Base-by-base conservation (phyloP, 1,284 basidiomycete species). In the Leccinum subfulvum region DNA sequence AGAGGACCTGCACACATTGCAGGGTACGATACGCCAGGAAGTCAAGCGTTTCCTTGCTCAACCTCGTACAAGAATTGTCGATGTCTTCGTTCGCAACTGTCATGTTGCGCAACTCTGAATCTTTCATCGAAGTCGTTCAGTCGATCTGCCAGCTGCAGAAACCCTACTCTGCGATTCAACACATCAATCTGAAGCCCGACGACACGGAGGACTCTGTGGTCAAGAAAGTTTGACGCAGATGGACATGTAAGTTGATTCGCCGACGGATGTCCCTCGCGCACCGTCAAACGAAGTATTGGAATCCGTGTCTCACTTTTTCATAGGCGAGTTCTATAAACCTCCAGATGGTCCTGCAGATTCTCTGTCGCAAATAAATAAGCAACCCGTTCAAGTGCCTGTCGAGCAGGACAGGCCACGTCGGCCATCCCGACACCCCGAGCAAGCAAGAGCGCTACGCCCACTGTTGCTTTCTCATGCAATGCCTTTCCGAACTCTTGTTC, bases 401-500 rank as follows among this genome's bases (percentile, higher is more conserved):
- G 72, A 70, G n/a, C 63, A 63, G 54, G 62, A n/a, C 64, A 73
- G 35, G 52, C 70, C 2, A 39, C 59, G 6, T 41, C 60, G 21
- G 57, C 13, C 37, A 58, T 11, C 39, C 66, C 9, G 67, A 67
- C 39, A 53, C 57, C 8, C 49, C 64, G 41, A 62, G 64, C 57
- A 67, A 72, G 37, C 67, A 79, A 60, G 81, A 84, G 62, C 79
- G 77, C 39, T 77, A 79, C 58, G 77, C 89, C 64, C 97, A 96
- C 73, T 81, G 86, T 13, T 92, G 90, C 69, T 94, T 98, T 80
- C 78, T 98, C 64, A 92, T 98, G 87, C 93, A 97, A 71, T 90
- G 90, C 66, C 80, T 98, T 56, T 94, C 94, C 1, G 97, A 99
- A 78, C 81, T 98, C 2, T 78, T 97, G 1, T 95, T 97, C 63